These are phyloP conservation scores for Boeremia lycopersici DNA, from an alignment of 2,329 filamentous ascomycete genomes.

Conservation along the genomic window DNA sequence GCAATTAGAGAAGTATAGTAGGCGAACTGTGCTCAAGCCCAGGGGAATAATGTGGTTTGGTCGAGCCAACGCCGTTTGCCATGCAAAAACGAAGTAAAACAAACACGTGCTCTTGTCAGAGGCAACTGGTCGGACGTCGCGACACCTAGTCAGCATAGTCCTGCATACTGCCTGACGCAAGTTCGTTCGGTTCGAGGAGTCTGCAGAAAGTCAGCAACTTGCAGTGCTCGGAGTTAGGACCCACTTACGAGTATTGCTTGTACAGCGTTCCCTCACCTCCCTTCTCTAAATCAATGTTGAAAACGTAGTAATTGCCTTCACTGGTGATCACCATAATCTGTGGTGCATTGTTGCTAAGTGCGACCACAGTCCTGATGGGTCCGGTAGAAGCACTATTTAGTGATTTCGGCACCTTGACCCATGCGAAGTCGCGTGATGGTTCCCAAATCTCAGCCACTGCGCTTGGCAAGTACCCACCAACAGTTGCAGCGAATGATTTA, in stretches of 20 bases:
- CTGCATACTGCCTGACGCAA: conserved; percentile 37
- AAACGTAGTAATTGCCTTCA: conserved; percentile 93
- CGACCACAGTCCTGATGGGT: conserved; percentile 87
- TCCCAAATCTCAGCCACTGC: conserved; percentile 99
- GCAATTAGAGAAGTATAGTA: conserved; percentile 15
- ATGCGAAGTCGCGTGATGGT: conserved; percentile 91
- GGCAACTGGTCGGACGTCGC: background rate
- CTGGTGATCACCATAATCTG: conserved; percentile 98
- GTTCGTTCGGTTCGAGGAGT: conserved; percentile 45
- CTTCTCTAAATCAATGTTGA: conserved; percentile 91
- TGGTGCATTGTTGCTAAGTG: conserved; percentile 91
- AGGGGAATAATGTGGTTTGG: conserved; percentile 31
- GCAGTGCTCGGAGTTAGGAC: background rate
- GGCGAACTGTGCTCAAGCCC: conserved; percentile 22
- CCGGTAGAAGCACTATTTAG: conserved; percentile 45
- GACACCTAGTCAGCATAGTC: conserved; percentile 36
- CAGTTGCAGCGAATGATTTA: conserved; percentile 83
- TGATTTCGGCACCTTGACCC: conserved; percentile 84
- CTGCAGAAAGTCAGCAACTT: conserved; percentile 30
- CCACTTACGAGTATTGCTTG: conserved; percentile 87
- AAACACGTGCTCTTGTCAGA: background rate
- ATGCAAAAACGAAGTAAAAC: conserved; percentile 32
- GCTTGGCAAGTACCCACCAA: conserved; percentile 89
- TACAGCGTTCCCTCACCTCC: conserved; percentile 91
- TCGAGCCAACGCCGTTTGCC: conserved; percentile 35